Base-by-base conservation (phyloP, 345 rosid genomes). In the Euphorbia pulcherrima region DNA sequence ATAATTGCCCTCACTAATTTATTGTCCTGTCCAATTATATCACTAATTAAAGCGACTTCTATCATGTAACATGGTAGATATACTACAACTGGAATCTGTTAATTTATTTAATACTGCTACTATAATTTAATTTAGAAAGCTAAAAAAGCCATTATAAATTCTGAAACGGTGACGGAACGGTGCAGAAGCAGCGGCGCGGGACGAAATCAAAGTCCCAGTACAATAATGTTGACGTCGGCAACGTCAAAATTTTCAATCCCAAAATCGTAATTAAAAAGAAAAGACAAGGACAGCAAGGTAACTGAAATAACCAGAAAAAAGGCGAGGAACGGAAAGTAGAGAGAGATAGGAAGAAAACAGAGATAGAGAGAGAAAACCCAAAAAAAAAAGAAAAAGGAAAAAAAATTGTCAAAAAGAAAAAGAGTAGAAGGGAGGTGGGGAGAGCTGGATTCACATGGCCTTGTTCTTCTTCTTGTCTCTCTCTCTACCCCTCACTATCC, bases 251-350 rank as follows among this genome's bases (percentile, higher is more conserved):
- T 26, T 46, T 14, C 46, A 72, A 56, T 26, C 58, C 48, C 40
- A 50, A 21, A 18, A 4, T 61, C 52, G 73, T 69, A 69, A 69
- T 50, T 60, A 1, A 26, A 4, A 8, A 0, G 2, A 41, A 40
- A 27, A 41, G n/a, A 7, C 16, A 13, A 56, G 63, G 71, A 13
- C 37, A 56, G 9, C 16, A 0, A 7, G 23, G 47, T 59, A 40
- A 37, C 57, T 53, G 17, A 60, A 17, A n/a, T 10, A 37, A 70
- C 13, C 40, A 47, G 41, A 57, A 56, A 48, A 68, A 63, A 60
- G 74, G 75, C 75, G 80, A 57, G 55, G 71, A 80, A 78, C 74
- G 83, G 82, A 77, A 81, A 78, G 83, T 55, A 55, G 63, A 69
- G 51, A 55, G 48, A 47, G 67, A 64, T 46, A 73, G 64, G 68